phyloP scores from a whole-genome alignment of 192 early-diverging fungal genomes.

The Gigaspora rosea region DNA sequence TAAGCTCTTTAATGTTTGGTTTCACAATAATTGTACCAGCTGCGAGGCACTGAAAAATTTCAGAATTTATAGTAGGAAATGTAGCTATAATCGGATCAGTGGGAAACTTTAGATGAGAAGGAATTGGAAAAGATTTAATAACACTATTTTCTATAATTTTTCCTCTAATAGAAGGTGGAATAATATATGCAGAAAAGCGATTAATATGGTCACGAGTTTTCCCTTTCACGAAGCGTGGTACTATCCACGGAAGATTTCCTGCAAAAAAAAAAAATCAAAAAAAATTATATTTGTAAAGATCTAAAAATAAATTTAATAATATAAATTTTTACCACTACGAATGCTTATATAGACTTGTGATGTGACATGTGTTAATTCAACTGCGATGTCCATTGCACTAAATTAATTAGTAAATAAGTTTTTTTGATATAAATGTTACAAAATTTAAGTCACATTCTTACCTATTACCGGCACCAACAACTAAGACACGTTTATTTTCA shows the following conservation, averaged over 20 bases:
- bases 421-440: too few species aligned
- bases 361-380: conserved; percentile 56
- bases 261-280: not conserved
- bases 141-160: not conserved
- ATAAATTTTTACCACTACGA: conserved; percentile 40
- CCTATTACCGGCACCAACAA: conserved; percentile 58
- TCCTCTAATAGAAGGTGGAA: not conserved
- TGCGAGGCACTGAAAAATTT: conserved; percentile 34
- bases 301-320: conserved; percentile 32
- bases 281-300: not conserved
- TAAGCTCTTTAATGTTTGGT: conserved; percentile 49
- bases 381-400: conserved; percentile 58
- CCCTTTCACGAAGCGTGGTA: not conserved
- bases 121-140: conserved; percentile 47
- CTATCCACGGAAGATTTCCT: not conserved
- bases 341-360: conserved; percentile 52
- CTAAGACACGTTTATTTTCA: conserved; percentile 54
- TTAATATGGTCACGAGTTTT: not conserved
- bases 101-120: conserved; percentile 46
- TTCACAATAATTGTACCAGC: conserved; percentile 43
- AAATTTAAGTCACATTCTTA: not conserved
- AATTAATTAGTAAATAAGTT: not conserved
- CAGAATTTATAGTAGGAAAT: conserved; percentile 48
- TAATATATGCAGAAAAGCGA: not conserved
- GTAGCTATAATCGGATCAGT: conserved; percentile 41